These are phyloP conservation scores for Cyberlindnera xishuangbannaensis DNA, from an alignment of 805 yeast genomes.

Conservation along the genomic window DNA sequence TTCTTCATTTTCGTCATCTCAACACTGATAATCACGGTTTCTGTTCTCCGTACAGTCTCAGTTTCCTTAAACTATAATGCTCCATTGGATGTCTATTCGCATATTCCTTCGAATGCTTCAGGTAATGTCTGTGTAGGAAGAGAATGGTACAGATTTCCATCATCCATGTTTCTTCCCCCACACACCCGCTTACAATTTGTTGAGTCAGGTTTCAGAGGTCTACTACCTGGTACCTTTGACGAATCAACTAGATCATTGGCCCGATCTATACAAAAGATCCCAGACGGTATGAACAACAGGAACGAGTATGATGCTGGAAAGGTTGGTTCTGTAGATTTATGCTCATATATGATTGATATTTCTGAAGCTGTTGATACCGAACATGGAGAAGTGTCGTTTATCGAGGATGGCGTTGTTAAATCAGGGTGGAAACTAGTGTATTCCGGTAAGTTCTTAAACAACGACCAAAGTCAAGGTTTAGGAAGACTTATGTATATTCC, in stretches of 20 bases:
- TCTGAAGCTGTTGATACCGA: conserved; percentile 39
- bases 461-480: conserved; percentile 46
- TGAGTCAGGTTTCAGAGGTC: conserved; percentile 75
- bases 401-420: conserved; percentile 18
- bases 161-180: conserved; percentile 73
- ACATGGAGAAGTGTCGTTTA: conserved; percentile 4
- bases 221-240: conserved; percentile 80
- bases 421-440: conserved; percentile 48
- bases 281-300: conserved; percentile 67
- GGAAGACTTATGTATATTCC: conserved; percentile 54
- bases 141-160: conserved; percentile 93
- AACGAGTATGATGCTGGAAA: conserved; percentile 62
- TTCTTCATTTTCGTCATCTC: not conserved
- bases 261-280: conserved; percentile 41
- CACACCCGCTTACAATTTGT: conserved; percentile 62
- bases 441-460: conserved; percentile 25
- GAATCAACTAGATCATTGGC: conserved; percentile 37
- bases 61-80: conserved; percentile 69
- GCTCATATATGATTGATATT: conserved; percentile 72
- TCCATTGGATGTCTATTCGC: conserved; percentile 57
- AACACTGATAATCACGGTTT: conserved; percentile 22
- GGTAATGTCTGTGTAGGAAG: conserved; percentile 81
- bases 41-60: conserved; percentile 52
- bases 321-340: conserved; percentile 40
- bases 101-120: conserved; percentile 28